These are phyloP conservation scores for Fulvia fulva DNA, from an alignment of 2,329 filamentous ascomycete genomes.

Conservation along the genomic window DNA sequence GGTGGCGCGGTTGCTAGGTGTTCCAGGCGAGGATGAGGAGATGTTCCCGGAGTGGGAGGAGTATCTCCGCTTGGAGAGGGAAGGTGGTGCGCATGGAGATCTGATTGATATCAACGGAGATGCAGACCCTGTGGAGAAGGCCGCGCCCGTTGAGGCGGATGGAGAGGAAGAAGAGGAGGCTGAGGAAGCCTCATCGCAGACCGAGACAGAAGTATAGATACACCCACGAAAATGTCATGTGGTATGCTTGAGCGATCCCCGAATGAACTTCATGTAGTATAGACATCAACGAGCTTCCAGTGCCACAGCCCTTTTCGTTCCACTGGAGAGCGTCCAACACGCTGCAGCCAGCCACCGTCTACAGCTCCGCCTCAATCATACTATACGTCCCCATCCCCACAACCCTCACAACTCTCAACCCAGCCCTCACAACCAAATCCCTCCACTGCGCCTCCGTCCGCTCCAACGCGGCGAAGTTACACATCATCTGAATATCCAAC, in stretches of 20 bases:
- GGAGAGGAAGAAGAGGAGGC: constrained; percentile 12
- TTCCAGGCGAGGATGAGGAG: constrained; percentile 63
- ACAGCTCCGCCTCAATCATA: constrained; percentile 5
- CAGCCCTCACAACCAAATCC: constrained; percentile 15
- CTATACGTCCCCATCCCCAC: background rate
- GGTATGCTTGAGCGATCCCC: background rate
- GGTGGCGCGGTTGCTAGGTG: constrained; percentile 75
- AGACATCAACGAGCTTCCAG: background rate
- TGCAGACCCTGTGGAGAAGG: constrained; percentile 20
- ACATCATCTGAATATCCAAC: constrained; percentile 44
- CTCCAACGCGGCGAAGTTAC: constrained; percentile 35
- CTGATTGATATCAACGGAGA: constrained; percentile 39
- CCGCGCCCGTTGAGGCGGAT: constrained; percentile 15
- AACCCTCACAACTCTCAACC: constrained; percentile 5
- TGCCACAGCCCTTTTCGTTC: background rate
- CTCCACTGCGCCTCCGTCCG: constrained; percentile 41
- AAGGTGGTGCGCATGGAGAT: constrained; percentile 52
- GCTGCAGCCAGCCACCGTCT: background rate
- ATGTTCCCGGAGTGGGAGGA: constrained; percentile 97
- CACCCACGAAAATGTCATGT: background rate
- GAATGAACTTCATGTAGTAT: background rate
- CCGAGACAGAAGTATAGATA: constrained; percentile 5
- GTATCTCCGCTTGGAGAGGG: constrained; percentile 75
- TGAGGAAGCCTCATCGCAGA: constrained; percentile 8
- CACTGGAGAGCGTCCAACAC: background rate